These are phyloP conservation scores for Papiliotrema laurentii DNA, from an alignment of 1,284 basidiomycete genomes.

Conservation along the genomic window DNA sequence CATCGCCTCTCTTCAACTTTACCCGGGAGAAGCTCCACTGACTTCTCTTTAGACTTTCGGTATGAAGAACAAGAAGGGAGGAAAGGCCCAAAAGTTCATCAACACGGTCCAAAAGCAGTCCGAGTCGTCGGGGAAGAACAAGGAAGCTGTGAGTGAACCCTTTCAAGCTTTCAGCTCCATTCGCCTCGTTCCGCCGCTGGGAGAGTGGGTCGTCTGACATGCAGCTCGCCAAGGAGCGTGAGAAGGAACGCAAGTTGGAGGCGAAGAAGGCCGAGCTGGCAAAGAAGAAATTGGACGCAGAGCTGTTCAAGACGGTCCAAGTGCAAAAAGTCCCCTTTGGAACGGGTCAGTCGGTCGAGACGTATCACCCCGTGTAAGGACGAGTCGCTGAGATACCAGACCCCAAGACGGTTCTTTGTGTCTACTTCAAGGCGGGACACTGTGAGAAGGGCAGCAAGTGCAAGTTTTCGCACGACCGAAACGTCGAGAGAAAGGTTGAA, in stretches of 20 bases:
- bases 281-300: constrained; percentile 81
- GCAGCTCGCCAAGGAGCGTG: constrained; percentile 72
- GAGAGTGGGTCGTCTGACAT: background rate
- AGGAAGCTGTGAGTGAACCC: constrained; percentile 51
- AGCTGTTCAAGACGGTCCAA: constrained; percentile 61
- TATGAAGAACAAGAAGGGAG: constrained; percentile 94
- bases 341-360: constrained; percentile 53
- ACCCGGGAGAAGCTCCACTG: too few relatives aligned
- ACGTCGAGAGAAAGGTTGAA: constrained; percentile 85
- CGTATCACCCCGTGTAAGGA: background rate
- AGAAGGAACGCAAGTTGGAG: constrained; percentile 71
- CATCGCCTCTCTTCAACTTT: background rate
- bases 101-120: constrained; percentile 70
- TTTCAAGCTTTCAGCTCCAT: background rate
- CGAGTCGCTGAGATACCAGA: constrained; percentile 50
- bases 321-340: constrained; percentile 89
- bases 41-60: constrained; percentile 66
- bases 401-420: constrained; percentile 79
- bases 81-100: constrained; percentile 85
- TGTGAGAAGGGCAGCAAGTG: constrained; percentile 89
- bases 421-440: constrained; percentile 78
- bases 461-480: constrained; percentile 90
- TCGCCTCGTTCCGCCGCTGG: background rate
- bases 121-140: constrained; percentile 66
- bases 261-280: constrained; percentile 73